Evolutionary conservation across 2,329 filamentous ascomycete species (phyloP), one percentile per base, ranked within the genome.

Genomic region (Fusarium illudens): DNA sequence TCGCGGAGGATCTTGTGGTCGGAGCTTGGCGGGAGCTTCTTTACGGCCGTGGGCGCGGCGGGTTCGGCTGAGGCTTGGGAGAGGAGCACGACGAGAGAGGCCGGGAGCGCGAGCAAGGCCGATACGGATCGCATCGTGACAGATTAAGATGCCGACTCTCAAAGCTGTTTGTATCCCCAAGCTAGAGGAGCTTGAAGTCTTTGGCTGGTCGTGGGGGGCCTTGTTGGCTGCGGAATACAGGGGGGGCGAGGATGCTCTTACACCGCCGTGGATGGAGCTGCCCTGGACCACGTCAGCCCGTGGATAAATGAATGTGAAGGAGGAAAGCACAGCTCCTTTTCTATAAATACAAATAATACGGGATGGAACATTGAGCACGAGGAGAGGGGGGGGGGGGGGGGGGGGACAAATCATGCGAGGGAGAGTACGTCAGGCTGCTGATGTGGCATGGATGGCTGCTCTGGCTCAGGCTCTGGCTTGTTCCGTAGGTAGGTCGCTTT

Each of bases 1-100:
- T 92, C 85, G 58, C 89, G 81, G 69, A 89, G 87, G 75, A 95
- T 90, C 83, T 93, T 96, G 75, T 92, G 90, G 62, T 87, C 87
- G 51, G 88, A 86, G 74, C 93, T 89, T 6, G 83, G 83, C 48
- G 87, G 84, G 87, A 94, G 92, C 75, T 94, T 94, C 75, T 86
- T 87, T 57, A 94, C 83, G 1, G 87, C 91, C 1, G 86, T 84
- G 0, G 90, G 90, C 6, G 79, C 70, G 17, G 62, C 61, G 52
- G 74, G 75, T 27, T 77, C 76, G 30, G 80, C 79, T 3, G 76
- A 59, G 65, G 76, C 69, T n/a, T 75, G 75, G 3, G 80, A 75
- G 44, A 84, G 71, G 22, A 87, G 78, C 15, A 84, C 75, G 42
- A 86, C 78, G 39, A 86, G 73, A n/a, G 83, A 80, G 8, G 80